Evolutionary conservation across 202 grass and related monocot genomes (phyloP).

Genomic region (Panicum hallii): DNA sequence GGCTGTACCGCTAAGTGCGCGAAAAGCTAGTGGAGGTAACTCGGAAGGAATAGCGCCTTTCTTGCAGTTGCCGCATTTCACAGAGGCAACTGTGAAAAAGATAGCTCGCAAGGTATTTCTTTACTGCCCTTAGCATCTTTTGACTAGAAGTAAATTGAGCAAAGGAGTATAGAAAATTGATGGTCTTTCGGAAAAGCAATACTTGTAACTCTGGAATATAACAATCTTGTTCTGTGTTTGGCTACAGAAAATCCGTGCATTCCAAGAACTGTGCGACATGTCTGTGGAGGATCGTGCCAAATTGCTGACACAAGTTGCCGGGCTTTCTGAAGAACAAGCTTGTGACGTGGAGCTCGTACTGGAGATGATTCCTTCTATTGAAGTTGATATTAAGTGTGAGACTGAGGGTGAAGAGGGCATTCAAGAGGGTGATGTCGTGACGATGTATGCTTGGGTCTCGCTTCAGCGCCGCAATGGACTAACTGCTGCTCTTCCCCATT

Average conservation of each 20-base stretch:
- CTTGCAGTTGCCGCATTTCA: constrained; percentile 95
- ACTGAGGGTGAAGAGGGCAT: constrained; percentile 97
- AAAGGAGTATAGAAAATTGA: neutral
- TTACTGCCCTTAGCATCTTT: neutral
- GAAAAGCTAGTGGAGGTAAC: constrained; percentile 81
- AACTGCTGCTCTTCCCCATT: constrained; percentile 80
- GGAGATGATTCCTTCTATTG: constrained; percentile 93
- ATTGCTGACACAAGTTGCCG: constrained; percentile 82
- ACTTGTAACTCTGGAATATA: constrained; percentile 18
- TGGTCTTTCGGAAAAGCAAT: neutral
- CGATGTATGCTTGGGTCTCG: constrained; percentile 97
- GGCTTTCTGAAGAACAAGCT: constrained; percentile 68
- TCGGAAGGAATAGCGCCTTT: constrained; percentile 89
- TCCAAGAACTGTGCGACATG: constrained; percentile 92
- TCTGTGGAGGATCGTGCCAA: constrained; percentile 58
- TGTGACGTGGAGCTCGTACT: constrained; percentile 81
- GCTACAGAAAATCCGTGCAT: constrained; percentile 79
- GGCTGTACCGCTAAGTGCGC: constrained; percentile 85
- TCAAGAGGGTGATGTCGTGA: constrained; percentile 92
- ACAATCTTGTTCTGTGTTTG: constrained; percentile 3
- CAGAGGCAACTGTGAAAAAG: constrained; percentile 80
- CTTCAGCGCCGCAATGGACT: constrained; percentile 78
- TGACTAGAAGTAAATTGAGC: neutral
- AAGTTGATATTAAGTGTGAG: constrained; percentile 90
- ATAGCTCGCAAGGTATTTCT: constrained; percentile 82